These are phyloP conservation scores for Grosmannia clavigera DNA, from an alignment of 2,329 filamentous ascomycete genomes.

Conservation along the genomic window DNA sequence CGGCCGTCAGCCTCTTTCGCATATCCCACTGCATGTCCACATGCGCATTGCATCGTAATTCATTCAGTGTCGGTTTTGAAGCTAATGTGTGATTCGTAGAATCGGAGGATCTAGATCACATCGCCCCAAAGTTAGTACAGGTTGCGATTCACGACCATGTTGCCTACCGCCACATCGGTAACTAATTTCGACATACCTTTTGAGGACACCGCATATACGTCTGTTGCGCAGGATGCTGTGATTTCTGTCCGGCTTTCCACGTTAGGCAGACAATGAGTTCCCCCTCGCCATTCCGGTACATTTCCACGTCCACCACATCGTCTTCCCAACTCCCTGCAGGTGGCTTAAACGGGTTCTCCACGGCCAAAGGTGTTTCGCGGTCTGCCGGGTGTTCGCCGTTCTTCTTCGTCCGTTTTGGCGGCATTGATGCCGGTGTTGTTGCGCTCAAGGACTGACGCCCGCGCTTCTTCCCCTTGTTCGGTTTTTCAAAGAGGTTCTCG, in stretches of 20 bases:
- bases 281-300: constrained; percentile 53
- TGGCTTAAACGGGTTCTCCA: constrained; percentile 43
- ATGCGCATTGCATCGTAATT: not conserved
- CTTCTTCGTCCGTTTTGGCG: constrained; percentile 33
- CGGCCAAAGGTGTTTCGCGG: constrained; percentile 33
- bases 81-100: constrained; percentile 46
- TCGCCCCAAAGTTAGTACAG: not conserved
- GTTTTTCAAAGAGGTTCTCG: constrained; percentile 38
- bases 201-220: constrained; percentile 70
- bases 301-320: constrained; percentile 56
- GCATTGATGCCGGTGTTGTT: constrained; percentile 19
- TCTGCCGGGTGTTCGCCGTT: constrained; percentile 37
- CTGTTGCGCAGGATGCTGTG: constrained; percentile 54
- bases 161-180: too few species aligned
- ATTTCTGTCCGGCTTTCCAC: constrained; percentile 64
- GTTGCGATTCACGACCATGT: not conserved
- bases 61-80: constrained; percentile 10
- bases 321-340: constrained; percentile 70
- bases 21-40: not conserved
- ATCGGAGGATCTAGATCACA: constrained; percentile 30
- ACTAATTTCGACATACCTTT: constrained; percentile 36
- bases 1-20: not conserved
- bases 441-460: constrained; percentile 31
- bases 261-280: constrained; percentile 56
- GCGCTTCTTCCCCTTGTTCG: constrained; percentile 44